These are phyloP conservation scores for Beauveria medogensis DNA, from an alignment of 2,329 filamentous ascomycete species.

Conservation along the genomic window DNA sequence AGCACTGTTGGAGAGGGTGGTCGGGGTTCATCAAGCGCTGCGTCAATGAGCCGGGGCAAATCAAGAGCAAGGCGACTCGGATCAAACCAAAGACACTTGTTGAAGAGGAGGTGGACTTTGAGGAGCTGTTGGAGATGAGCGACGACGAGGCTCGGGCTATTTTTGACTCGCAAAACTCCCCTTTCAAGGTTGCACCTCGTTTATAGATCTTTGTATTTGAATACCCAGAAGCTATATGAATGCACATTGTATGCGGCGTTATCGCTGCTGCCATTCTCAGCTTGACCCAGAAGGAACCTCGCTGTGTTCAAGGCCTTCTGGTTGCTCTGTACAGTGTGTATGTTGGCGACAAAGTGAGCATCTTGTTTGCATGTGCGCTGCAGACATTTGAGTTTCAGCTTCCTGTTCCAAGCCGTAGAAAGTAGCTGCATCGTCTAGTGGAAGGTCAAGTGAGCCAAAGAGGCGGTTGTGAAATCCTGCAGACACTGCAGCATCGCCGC, in stretches of 20 bases:
- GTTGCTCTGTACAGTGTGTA: neutral
- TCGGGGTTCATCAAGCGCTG: conserved; percentile 44
- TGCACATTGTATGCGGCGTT: no score
- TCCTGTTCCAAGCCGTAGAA: no score
- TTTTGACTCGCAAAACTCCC: conserved; percentile 13
- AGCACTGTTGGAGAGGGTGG: conserved; percentile 48
- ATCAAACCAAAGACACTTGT: conserved; percentile 44
- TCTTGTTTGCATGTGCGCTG: neutral
- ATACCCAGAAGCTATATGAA: neutral
- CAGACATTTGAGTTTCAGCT: neutral
- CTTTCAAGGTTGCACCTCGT: conserved; percentile 12
- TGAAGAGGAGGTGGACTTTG: conserved; percentile 38
- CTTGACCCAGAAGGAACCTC: no score
- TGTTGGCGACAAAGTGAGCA: neutral
- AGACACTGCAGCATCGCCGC: no score
- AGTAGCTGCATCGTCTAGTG: no score
- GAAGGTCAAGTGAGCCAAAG: no score
- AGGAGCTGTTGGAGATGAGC: conserved; percentile 28
- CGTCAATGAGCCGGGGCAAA: conserved; percentile 25
- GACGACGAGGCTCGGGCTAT: conserved; percentile 13
- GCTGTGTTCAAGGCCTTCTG: neutral
- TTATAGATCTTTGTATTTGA: neutral
- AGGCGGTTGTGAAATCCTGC: no score
- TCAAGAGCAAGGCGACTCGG: conserved; percentile 33
- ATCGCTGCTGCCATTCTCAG: neutral